Conservation (phyloP, 1,284 basidiomycete species). For the Tausonia pullulans region DNA sequence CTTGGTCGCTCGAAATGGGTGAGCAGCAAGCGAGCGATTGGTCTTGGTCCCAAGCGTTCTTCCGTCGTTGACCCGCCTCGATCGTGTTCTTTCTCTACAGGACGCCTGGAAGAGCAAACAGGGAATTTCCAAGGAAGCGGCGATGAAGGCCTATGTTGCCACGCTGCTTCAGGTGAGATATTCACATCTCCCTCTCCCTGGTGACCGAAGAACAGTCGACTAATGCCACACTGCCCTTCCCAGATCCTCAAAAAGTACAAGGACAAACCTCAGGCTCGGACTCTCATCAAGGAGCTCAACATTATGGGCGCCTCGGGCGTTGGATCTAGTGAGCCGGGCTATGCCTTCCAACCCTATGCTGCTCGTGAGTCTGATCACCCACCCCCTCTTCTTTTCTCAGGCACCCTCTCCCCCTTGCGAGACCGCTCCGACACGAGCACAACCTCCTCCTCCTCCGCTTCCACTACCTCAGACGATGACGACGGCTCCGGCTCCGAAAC, state of each 20-base stretch:
- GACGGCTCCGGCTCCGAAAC: too few species aligned
- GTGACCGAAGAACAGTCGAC: background rate
- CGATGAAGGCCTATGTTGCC: conserved; percentile 77
- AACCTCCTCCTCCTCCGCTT: conserved; percentile 1
- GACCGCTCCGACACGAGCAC: too few species aligned
- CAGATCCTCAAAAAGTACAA: conserved; percentile 72
- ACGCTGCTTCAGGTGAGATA: conserved; percentile 59
- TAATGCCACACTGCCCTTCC: background rate
- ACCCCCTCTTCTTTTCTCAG: too few species aligned
- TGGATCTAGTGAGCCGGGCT: too few species aligned
- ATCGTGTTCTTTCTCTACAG: conserved; percentile 41
- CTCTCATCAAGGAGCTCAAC: conserved; percentile 58
- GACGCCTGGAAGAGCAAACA: conserved; percentile 82
- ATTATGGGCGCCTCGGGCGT: too few species aligned
- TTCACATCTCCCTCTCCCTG: background rate
- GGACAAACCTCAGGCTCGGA: conserved; percentile 64
- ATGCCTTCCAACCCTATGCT: too few species aligned
- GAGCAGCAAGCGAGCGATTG: conserved; percentile 17
- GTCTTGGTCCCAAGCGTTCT: background rate
- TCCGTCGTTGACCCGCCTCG: conserved; percentile 18
- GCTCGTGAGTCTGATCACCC: too few species aligned
- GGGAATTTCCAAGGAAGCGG: conserved; percentile 60
- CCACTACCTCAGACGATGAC: background rate
- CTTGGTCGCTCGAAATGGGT: conserved; percentile 82
- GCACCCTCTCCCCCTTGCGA: too few species aligned